Base-by-base conservation (phyloP, 257 asterid species). In the Solanum pinnatisectum region DNA sequence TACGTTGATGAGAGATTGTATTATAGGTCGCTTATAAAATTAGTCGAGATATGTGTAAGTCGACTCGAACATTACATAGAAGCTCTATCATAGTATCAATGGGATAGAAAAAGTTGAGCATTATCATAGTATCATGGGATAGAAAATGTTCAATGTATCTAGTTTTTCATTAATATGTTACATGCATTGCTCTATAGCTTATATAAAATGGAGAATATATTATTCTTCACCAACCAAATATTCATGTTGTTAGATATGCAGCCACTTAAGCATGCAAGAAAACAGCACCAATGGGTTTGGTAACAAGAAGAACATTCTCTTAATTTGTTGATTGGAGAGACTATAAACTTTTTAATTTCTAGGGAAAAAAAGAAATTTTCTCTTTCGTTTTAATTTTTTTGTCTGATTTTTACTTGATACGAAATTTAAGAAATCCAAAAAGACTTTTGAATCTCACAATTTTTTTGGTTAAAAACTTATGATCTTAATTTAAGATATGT, bases 21-120 rank as follows among this genome's bases (percentile, higher is more conserved):
- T 0, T 0, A 0, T 2, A 27, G 1, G 0, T 2, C 0, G 0
- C 71, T 1, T 8, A 15, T 32, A 70, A 32, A 70, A 15, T 32
- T 32, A 71, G 2, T 32, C 12, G 1, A 71, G 4, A 71, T 16
- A 9, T 2, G 1, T 32, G 6, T 15, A 71, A 3, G 0, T 16
- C 1, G n/a, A 71, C 4, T 22, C n/a, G 0, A 30, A 30, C n/a
- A 70, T 10, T 14, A 68, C 76, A 13, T 13, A 27, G 0, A 27
- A 63, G 3, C 35, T 65, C 33, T 10, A 12, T 68, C 76, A 25
- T 30, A 14, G 5, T 5, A 27, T 67, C 7, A 65, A 39, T 67
- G 35, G n/a, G 4, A n/a, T 60, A 60, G 4, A 30, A 70, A 15
- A 30, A 15, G 8, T 15, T 16, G 59, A 49, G 3, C 3, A 15